A percentile compares a stretch with the other conserved stretches of the same genome.
These are phyloP conservation scores for Penicillium palitans DNA, from an alignment of 2,329 filamentous ascomycete genomes.

Conservation along the genomic window DNA sequence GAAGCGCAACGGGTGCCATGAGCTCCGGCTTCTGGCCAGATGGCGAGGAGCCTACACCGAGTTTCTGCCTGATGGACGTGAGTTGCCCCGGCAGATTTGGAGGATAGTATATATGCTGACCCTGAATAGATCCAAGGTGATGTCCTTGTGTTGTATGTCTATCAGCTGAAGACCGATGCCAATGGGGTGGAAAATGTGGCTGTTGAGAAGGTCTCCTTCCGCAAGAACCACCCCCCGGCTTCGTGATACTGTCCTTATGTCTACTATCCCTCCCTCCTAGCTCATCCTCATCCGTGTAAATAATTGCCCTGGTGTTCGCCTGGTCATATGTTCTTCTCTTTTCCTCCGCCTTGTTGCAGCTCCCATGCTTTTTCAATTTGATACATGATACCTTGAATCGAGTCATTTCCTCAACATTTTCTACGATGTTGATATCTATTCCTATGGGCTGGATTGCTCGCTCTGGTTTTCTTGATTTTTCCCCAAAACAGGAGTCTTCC, in stretches of 20 bases:
- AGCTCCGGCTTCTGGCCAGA: slow-evolving; percentile 60
- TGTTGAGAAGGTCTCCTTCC: slow-evolving; percentile 83
- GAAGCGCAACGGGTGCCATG: slow-evolving; percentile 66
- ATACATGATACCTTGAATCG: slow-evolving; percentile 16
- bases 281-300: slow-evolving; percentile 28
- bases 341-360: neutral
- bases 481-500: no score
- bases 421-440: neutral
- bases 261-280: neutral
- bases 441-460: neutral
- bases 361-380: slow-evolving; percentile 10
- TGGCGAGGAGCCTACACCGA: slow-evolving; percentile 74
- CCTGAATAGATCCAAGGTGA: slow-evolving; percentile 80
- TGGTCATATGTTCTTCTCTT: neutral
- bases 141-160: slow-evolving; percentile 92
- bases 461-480: neutral
- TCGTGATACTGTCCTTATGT: slow-evolving; percentile 42
- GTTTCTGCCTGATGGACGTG: slow-evolving; percentile 98
- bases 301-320: slow-evolving; percentile 29
- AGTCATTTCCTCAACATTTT: neutral
- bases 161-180: slow-evolving; percentile 76
- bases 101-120: slow-evolving; percentile 13
- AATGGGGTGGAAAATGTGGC: slow-evolving; percentile 76
- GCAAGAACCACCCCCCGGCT: slow-evolving; percentile 67
- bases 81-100: slow-evolving; percentile 45